Conservation (phyloP, 306 rosid genomes). For the apple (Malus domestica) region ASM211411v1 NC_041796.1:13958001-13958500, state of each 20-base stretch:
- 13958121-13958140: slow-evolving; percentile 43
- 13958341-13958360: background rate
- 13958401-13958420: background rate
- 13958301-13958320: slow-evolving; percentile 61
- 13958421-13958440: slow-evolving; percentile 70
- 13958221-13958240: background rate
- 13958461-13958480: slow-evolving; percentile 57
- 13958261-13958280: slow-evolving; percentile 77
- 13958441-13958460: slow-evolving; percentile 57
- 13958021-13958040: background rate
- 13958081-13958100: slow-evolving; percentile 49
- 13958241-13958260: background rate
- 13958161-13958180: slow-evolving; percentile 19
- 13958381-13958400: background rate
- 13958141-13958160: slow-evolving; percentile 48
- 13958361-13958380: background rate
- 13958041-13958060: background rate
- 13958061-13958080: slow-evolving; percentile 23
- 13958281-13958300: slow-evolving; percentile 65
- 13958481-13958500: slow-evolving; percentile 57
- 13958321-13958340: background rate
- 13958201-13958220: background rate
- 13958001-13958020: background rate
- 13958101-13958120: slow-evolving; percentile 51
- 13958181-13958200: background rate